Evolutionary conservation across 176 grass and related monocot genomes (phyloP).

Genomic region (Secale cereale): DNA sequence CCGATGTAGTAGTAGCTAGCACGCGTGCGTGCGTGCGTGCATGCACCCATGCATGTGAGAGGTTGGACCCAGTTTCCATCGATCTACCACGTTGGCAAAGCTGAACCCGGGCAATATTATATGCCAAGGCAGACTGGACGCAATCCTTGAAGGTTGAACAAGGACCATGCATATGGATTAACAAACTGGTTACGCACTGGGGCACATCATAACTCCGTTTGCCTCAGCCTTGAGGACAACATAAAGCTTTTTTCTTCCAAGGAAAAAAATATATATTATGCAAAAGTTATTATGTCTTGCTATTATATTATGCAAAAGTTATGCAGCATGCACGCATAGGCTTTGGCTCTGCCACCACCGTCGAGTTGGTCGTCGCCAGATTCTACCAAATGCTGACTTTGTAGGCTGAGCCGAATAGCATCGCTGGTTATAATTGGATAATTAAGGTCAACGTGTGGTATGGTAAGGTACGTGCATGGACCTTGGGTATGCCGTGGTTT

Average conservation of each 20-base stretch:
- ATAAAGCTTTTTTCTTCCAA: no score
- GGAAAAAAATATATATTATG: no score
- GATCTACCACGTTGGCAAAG: slow-evolving; percentile 17
- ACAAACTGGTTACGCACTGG: no score
- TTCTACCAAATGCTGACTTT: not conserved
- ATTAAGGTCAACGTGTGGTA: not conserved
- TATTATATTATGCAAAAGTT: no score
- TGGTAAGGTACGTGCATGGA: no score
- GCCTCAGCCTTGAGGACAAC: no score
- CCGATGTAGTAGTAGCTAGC: not conserved
- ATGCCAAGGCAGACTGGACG: not conserved
- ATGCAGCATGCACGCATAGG: no score
- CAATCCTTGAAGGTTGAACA: not conserved
- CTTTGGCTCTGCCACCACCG: no score
- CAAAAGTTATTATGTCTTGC: no score
- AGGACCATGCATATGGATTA: not conserved
- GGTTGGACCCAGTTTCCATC: not conserved
- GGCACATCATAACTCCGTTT: no score
- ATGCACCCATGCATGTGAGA: not conserved
- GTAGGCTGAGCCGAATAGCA: no score
- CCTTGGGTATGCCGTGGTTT: no score
- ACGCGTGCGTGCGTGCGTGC: not conserved
- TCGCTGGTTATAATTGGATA: not conserved
- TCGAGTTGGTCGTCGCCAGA: not conserved
- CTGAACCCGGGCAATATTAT: not conserved